Conservation (phyloP, 129 eudicot genomes). For the Flaveria robusta region DNA sequence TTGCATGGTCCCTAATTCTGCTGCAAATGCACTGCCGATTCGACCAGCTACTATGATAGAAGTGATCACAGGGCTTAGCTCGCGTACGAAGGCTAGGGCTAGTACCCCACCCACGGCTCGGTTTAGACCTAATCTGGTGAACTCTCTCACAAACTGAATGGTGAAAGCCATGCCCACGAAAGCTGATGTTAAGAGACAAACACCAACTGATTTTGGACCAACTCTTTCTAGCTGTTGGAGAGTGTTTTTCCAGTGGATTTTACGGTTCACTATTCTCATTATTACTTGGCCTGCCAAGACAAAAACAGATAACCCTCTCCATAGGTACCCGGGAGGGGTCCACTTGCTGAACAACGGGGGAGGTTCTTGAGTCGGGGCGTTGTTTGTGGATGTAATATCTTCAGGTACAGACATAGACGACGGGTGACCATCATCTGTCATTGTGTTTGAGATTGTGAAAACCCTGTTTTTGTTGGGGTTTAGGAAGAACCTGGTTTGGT, state of each 20-base stretch:
- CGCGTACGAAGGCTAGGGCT: constrained; percentile 83
- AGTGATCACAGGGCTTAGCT: constrained; percentile 89
- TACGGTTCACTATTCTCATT: constrained; percentile 59
- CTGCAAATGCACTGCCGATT: constrained; percentile 73
- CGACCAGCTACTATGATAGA: constrained; percentile 92
- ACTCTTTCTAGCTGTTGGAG: constrained; percentile 92
- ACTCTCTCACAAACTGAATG: constrained; percentile 87
- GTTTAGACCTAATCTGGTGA: constrained; percentile 85
- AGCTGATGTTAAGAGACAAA: constrained; percentile 81
- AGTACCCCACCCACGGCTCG: constrained; percentile 91
- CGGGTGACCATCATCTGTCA: constrained; percentile 52
- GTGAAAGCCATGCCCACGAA: constrained; percentile 97
- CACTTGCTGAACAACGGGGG: constrained; percentile 53
- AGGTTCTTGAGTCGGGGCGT: constrained; percentile 33
- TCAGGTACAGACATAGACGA: constrained; percentile 39
- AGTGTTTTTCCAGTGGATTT: constrained; percentile 94
- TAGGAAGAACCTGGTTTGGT: constrained; percentile 24
- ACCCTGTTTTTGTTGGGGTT: constrained; percentile 34
- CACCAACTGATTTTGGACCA: constrained; percentile 97
- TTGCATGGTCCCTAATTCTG: constrained; percentile 95
- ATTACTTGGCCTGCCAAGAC: constrained; percentile 84
- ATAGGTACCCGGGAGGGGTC: constrained; percentile 81
- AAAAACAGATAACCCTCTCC: constrained; percentile 79
- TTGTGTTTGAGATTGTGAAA: constrained; percentile 34
- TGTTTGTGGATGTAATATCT: constrained; percentile 39